These are phyloP conservation scores for Aureobasidium sp. DNA, from an alignment of 2,329 filamentous ascomycete species.

Conservation along the genomic window DNA sequence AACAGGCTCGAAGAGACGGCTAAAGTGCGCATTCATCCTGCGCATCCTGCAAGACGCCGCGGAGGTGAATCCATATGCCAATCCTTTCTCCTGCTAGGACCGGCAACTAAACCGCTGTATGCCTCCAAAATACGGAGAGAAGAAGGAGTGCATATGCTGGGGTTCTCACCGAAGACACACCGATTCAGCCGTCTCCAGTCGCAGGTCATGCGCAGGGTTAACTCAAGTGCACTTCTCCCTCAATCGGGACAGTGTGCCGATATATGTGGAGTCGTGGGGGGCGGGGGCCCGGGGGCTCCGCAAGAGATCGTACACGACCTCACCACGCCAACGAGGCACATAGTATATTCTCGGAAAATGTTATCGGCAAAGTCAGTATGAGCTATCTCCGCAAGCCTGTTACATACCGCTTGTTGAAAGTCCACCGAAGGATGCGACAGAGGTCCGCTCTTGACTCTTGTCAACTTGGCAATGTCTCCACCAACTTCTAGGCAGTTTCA, in stretches of 20 bases:
- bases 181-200: neutral
- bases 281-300: constrained; percentile 1
- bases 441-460: neutral
- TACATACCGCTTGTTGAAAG: neutral
- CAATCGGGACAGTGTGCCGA: neutral
- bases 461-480: constrained; percentile 2
- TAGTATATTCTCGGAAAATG: neutral
- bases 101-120: neutral
- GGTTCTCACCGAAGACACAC: constrained; percentile 1
- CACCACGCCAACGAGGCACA: neutral
- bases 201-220: constrained; percentile 5
- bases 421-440: neutral
- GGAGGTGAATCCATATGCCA: neutral
- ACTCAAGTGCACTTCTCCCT: too few relatives aligned
- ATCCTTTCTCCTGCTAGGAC: neutral
- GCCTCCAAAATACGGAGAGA: neutral
- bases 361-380: neutral
- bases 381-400: neutral
- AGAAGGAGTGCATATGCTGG: neutral
- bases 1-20: neutral
- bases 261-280: constrained; percentile 5
- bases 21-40: neutral
- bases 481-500: neutral
- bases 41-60: neutral
- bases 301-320: neutral